phyloP scores from a whole-genome alignment of 208 protist species.

The Trypanosoma mega region DNA sequence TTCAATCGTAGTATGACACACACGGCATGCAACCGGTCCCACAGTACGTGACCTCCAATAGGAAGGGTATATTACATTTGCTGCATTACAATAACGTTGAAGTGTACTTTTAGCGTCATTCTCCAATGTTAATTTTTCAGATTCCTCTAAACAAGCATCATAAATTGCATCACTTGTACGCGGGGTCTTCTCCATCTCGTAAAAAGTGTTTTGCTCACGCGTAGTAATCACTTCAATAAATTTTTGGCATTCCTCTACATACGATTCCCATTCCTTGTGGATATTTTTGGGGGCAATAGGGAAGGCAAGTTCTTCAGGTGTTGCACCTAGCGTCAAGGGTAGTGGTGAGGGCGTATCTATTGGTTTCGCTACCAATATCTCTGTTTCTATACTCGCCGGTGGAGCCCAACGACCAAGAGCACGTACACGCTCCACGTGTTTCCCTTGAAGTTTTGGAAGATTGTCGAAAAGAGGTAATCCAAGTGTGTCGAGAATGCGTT shows the following conservation, averaged over 20 bases:
- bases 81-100: constrained; percentile 41
- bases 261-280: constrained; percentile 46
- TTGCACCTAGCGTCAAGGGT: constrained; percentile 21
- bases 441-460: constrained; percentile 71
- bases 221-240: constrained; percentile 57
- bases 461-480: constrained; percentile 82
- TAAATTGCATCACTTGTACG: constrained; percentile 60
- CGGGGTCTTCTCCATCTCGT: constrained; percentile 56
- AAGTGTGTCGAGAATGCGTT: constrained; percentile 69
- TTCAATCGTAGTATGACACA: constrained; percentile 50
- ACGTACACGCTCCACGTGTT: constrained; percentile 52
- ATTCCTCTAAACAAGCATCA: constrained; percentile 62
- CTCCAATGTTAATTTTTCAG: constrained; percentile 40
- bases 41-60: constrained; percentile 48
- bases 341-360: constrained; percentile 26
- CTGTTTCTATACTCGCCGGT: no score
- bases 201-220: constrained; percentile 48
- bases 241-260: constrained; percentile 53
- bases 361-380: constrained; percentile 12
- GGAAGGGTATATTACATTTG: constrained; percentile 23
- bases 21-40: constrained; percentile 47
- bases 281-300: constrained; percentile 19
- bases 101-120: constrained; percentile 42
- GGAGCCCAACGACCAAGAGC: constrained; percentile 44
- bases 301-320: constrained; percentile 20